These are phyloP conservation scores for Pelargonium fulgidum DNA, from an alignment of 441 rosid genomes.

Conservation along the genomic window DNA sequence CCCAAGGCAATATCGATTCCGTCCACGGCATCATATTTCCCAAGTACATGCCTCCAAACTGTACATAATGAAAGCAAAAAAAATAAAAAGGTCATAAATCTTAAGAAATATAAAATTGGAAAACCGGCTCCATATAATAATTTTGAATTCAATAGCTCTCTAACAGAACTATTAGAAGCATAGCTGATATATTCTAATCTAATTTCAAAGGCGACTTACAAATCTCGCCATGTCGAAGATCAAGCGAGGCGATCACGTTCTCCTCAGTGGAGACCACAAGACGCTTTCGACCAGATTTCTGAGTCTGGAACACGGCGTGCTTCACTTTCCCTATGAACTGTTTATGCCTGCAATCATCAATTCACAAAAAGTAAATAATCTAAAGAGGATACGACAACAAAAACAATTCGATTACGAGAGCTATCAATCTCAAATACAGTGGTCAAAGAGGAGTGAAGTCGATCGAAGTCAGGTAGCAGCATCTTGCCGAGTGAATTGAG, in stretches of 20 bases:
- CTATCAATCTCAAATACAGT: neutral
- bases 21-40: conserved; percentile 57
- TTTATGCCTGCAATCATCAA: conserved; percentile 54
- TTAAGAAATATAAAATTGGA: neutral
- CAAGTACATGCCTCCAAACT: conserved; percentile 97
- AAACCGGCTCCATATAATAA: neutral
- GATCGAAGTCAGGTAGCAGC: neutral
- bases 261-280: conserved; percentile 90
- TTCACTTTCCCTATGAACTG: conserved; percentile 90
- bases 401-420: too few relatives aligned
- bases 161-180: too few relatives aligned
- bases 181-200: too few relatives aligned
- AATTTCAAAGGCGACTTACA: too few relatives aligned
- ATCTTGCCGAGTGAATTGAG: neutral
- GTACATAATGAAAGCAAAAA: conserved; percentile 19
- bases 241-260: conserved; percentile 89
- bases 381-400: too few relatives aligned
- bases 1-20: conserved; percentile 78
- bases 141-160: neutral
- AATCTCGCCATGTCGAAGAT: conserved; percentile 89
- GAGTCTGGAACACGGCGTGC: conserved; percentile 95
- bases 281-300: conserved; percentile 93
- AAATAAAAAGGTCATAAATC: conserved; percentile 15
- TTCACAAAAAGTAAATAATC: neutral
- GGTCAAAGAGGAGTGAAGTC: neutral